phyloP scores from a whole-genome alignment of 768 basidiomycete genomes.

The Russula olivacea region DNA sequence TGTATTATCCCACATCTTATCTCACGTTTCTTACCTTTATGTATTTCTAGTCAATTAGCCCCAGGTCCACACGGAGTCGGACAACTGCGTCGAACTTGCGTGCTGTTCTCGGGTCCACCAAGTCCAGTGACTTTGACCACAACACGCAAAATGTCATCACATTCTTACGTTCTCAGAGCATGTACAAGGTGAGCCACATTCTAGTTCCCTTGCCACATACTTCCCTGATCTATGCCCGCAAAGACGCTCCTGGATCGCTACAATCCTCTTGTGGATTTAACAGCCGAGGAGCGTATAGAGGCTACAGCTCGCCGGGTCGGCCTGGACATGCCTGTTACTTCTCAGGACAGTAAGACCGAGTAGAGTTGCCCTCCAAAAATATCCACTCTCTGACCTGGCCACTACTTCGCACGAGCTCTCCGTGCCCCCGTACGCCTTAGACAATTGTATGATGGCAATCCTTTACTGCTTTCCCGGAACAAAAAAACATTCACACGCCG shows the following conservation, averaged over 20 bases:
- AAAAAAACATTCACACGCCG: not conserved
- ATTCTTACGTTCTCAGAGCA: constrained; percentile 67
- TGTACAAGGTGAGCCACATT: constrained; percentile 59
- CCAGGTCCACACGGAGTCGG: constrained; percentile 36
- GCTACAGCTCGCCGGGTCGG: constrained; percentile 87
- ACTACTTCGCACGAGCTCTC: not conserved
- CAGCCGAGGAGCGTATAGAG: constrained; percentile 70
- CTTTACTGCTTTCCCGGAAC: not conserved
- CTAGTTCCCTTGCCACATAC: not conserved
- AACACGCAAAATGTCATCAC: constrained; percentile 56
- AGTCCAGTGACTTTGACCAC: constrained; percentile 31
- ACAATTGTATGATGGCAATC: not conserved
- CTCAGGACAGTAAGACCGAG: constrained; percentile 28
- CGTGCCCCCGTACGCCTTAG: not conserved
- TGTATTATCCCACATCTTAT: constrained; percentile 27
- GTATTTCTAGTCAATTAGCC: constrained; percentile 34
- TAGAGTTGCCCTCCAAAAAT: constrained; percentile 1
- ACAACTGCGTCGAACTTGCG: constrained; percentile 50
- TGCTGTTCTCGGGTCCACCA: constrained; percentile 39
- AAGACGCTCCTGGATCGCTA: constrained; percentile 81
- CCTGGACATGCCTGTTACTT: constrained; percentile 66
- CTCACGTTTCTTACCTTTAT: not conserved
- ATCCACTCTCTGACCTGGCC: not conserved
- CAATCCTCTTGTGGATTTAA: constrained; percentile 78
- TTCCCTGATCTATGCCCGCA: constrained; percentile 3